Conservation (phyloP, 1,284 basidiomycete species). For the Lentinus polychrous region DNA sequence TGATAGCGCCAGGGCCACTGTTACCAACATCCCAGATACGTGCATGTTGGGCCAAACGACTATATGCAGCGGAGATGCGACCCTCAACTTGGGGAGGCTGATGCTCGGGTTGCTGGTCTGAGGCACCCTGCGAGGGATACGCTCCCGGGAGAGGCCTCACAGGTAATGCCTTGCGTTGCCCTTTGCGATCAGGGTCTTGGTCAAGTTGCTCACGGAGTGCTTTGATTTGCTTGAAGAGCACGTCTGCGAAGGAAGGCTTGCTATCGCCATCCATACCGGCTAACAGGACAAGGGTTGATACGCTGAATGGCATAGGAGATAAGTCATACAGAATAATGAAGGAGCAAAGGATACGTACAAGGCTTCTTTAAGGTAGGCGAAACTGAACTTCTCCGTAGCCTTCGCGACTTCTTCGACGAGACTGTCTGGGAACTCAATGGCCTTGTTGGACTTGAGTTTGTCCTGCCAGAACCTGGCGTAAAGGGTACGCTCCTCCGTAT, state of each 20-base stretch:
- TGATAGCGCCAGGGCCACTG: slow-evolving; percentile 2
- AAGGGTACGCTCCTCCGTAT: slow-evolving; percentile 49
- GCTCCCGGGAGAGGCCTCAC: neutral
- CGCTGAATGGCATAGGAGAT: slow-evolving; percentile 30
- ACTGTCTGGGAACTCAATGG: slow-evolving; percentile 58
- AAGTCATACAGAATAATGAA: slow-evolving; percentile 2
- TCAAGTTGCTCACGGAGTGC: slow-evolving; percentile 54
- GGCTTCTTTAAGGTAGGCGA: slow-evolving; percentile 79
- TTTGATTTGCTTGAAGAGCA: slow-evolving; percentile 52
- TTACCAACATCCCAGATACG: slow-evolving; percentile 18
- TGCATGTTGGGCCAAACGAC: slow-evolving; percentile 14
- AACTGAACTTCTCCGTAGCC: slow-evolving; percentile 62
- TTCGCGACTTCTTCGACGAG: slow-evolving; percentile 55
- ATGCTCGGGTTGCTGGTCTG: neutral
- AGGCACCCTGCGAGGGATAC: neutral
- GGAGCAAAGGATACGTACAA: slow-evolving; percentile 49
- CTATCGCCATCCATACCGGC: slow-evolving; percentile 41
- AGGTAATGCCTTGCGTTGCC: neutral
- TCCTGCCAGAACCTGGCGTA: slow-evolving; percentile 75
- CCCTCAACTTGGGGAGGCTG: neutral
- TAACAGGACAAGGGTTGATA: slow-evolving; percentile 55
- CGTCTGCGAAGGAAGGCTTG: slow-evolving; percentile 39
- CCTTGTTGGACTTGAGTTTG: slow-evolving; percentile 55
- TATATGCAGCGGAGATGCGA: slow-evolving; percentile 6
- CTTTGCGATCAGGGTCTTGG: slow-evolving; percentile 19